Evolutionary conservation across 306 rosid species (phyloP).

Genomic region (Gastrolobium villosum): DNA sequence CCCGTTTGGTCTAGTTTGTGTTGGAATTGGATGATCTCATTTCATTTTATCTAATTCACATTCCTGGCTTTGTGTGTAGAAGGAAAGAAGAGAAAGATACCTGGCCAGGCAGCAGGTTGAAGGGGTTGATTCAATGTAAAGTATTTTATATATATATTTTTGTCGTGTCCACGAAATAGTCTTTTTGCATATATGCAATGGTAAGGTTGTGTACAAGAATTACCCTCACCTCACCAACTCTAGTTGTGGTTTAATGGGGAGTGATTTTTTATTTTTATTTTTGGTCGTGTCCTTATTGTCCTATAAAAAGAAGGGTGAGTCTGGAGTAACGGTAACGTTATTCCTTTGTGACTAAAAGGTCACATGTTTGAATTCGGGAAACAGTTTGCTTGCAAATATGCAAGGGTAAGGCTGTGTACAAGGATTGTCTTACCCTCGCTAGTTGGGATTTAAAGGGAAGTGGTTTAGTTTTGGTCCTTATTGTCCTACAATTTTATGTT

Average conservation of each 20-base stretch:
- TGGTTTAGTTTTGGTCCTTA: slow-evolving; percentile 13
- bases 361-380: no score
- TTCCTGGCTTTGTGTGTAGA: slow-evolving; percentile 54
- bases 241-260: no score
- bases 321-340: no score
- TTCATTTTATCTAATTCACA: slow-evolving; percentile 16
- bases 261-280: slow-evolving; percentile 6
- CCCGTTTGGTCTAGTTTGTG: neutral
- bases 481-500: slow-evolving; percentile 46
- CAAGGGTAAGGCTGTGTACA: no score
- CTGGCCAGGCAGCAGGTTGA: slow-evolving; percentile 87
- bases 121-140: slow-evolving; percentile 73
- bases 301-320: neutral
- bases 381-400: no score
- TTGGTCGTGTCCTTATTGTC: slow-evolving; percentile 27
- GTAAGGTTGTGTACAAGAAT: no score
- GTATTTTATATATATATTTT: neutral
- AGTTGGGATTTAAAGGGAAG: no score
- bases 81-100: slow-evolving; percentile 91
- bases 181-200: no score
- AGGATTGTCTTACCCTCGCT: no score
- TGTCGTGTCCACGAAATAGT: no score
- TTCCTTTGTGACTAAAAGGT: no score
- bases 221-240: no score
- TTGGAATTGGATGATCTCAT: slow-evolving; percentile 7